Evolutionary conservation across 2,329 filamentous ascomycete genomes (phyloP), one percentile per base, ranked within the genome.

Genomic region (Xylariaceae sp.): DNA sequence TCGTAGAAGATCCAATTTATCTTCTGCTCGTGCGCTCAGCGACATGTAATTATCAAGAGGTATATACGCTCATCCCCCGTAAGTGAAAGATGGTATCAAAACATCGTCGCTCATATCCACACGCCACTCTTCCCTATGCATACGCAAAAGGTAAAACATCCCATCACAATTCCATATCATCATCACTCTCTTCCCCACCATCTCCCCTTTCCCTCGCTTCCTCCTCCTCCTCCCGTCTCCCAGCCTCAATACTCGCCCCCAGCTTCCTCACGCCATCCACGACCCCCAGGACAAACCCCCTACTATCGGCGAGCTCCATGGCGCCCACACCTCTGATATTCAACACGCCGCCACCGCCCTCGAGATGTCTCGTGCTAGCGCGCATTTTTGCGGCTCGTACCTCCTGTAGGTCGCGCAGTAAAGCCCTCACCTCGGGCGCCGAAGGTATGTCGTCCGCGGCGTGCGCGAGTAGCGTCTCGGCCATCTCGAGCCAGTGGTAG

Each of bases 401-500:
- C 76, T 98, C 94, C 51, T 93, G 82, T 63, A 98, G 73, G 69
- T 96, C 93, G 50, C 93, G 80, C 59, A 97, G 73, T 57, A 96
- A 72, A 23, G 89, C 84, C 6, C 93, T 81, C 6, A 96, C 87
- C 64, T 87, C 85, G 64, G 92, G 88, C 2, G 90, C 82, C 0
- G 89, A 85, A 67, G 69, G 82, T 46, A 98, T 83, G 72, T 97
- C 93, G 73, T 97, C 93, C 23, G 85, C 82, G 3, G 93, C 93
- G 53, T 91, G 89, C 43, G 93, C 89, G 2, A 99, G 83, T 41
- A 99, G 79, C 71, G 96, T 87, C 75, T 96, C 92, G 16, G 90
- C 88, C 7, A 98, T 78, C 75, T 98, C 95, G 37, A 96, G 83
- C 93, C 94, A 99, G 77, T 98, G 94, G 72, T 96, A 98, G 0